phyloP scores from a whole-genome alignment of 371 early-diverging fungal species.

The Mortierella sp. region DNA sequence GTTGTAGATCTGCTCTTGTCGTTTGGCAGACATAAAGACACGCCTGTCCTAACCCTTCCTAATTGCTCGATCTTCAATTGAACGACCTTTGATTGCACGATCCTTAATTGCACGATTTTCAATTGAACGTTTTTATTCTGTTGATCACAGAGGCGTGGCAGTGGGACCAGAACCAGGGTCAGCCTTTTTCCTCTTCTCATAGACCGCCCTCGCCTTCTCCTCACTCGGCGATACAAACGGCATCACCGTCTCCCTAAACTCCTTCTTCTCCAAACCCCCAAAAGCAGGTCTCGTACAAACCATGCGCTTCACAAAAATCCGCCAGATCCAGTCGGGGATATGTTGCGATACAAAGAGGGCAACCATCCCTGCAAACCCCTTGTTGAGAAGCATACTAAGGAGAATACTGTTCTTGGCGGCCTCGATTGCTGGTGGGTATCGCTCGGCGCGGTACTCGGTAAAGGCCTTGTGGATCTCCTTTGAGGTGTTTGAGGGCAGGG shows the following conservation, averaged over 20 bases:
- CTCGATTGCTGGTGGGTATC: not conserved
- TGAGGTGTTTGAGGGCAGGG: not conserved
- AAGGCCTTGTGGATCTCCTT: not conserved
- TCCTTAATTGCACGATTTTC: no score
- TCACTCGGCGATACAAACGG: not conserved
- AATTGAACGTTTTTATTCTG: no score
- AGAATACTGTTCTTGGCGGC: not conserved
- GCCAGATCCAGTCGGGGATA: not conserved
- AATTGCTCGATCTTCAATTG: no score
- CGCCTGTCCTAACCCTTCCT: no score
- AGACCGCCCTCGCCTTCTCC: not conserved
- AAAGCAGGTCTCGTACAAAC: not conserved
- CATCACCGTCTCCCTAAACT: not conserved
- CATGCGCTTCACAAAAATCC: not conserved
- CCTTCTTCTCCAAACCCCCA: not conserved
- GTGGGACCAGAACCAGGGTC: no score
- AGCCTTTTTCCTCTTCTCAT: not conserved
- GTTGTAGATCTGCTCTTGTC: no score
- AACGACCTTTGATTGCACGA: no score
- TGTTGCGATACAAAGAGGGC: not conserved
- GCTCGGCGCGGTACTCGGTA: not conserved
- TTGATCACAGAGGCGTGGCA: no score
- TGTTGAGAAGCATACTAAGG: not conserved
- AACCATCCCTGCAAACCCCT: not conserved
- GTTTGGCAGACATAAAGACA: no score